These are phyloP conservation scores for Colletotrichum eremochloae DNA, from an alignment of 2,329 filamentous ascomycete species.

Conservation along the genomic window DNA sequence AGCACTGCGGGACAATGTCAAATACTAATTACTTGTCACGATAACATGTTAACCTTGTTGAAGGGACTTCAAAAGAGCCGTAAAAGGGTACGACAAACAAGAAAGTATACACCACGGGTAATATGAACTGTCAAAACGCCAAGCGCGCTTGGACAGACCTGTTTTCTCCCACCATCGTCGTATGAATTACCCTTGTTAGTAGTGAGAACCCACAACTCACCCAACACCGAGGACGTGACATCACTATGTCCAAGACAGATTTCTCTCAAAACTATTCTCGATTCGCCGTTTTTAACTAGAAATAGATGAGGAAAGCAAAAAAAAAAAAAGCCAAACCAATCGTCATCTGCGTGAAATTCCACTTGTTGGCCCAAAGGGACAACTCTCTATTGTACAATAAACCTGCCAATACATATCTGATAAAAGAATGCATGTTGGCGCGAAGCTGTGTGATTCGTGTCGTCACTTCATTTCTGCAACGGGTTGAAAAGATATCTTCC, in stretches of 20 bases:
- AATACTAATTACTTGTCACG: not conserved
- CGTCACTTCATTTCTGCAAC: constrained; percentile 42
- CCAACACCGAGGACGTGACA: not conserved
- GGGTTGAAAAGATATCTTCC: constrained; percentile 35
- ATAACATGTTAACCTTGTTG: not conserved
- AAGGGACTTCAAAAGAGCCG: not conserved
- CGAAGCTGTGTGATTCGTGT: constrained; percentile 30
- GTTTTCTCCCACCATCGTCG: not conserved
- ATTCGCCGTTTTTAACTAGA: constrained; percentile 39
- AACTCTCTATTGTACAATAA: constrained; percentile 38
- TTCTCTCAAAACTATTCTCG: constrained; percentile 36
- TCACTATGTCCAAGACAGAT: not conserved
- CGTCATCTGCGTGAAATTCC: constrained; percentile 38
- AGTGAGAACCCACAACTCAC: not conserved
- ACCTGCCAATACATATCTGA: not conserved
- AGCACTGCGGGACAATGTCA: constrained; percentile 6
- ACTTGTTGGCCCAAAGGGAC: constrained; percentile 6
- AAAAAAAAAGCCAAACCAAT: constrained; percentile 14
- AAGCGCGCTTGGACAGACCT: constrained; percentile 7
- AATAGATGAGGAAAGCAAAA: not conserved
- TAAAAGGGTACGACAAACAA: not conserved
- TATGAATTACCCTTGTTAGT: not conserved
- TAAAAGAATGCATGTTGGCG: constrained; percentile 5
- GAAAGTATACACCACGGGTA: not conserved
- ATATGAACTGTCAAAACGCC: not conserved